Evolutionary conservation across 139 green algal genomes (phyloP), one percentile per base, ranked within the genome.

Genomic region (Closterium sp.): DNA sequence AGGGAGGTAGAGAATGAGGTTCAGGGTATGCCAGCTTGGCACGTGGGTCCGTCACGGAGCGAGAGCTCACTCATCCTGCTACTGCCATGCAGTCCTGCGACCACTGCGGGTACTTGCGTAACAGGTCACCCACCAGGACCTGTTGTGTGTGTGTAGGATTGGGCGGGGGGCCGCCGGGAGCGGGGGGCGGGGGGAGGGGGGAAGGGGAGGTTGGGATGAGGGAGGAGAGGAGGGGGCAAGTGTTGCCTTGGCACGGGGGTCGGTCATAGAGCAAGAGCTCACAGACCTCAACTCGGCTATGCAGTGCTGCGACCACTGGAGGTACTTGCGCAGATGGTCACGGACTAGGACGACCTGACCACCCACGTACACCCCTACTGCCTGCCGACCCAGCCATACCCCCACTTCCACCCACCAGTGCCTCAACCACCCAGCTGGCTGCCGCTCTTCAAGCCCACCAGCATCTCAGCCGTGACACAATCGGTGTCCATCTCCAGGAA

Each of bases 401-500:
- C n/a, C n/a, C n/a, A n/a, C n/a, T n/a, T n/a, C n/a, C n/a, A n/a
- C n/a, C n/a, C 64, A 83, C 64, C 12, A 16, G 12, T 83, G 64
- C 64, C 64, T 83, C 64, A 28, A 16, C 64, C 12, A 83, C 64
- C 10, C 10, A 10, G 64, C 16, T 28, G 64, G 10, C 64, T 16
- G 64, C 16, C 64, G 10, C 64, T 16, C 10, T 83, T 16, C 76
- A 8, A 10, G 30, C 76, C 1, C 8, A 97, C 90, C 35, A 97
- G 89, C 31, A 94, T 95, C 93, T 97, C 96, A 25, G 95, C 94
- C 32, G 95, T 94, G 35, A 98, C 87, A 91, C 96, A 94, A 4
- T 96, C 95, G 28, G 90, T 66, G 84, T 90, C 91, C 84, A 96
- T 94, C 33, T 98, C 97, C 86, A 99, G 95, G 92, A 99, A 98